phyloP scores from a whole-genome alignment of 345 rosid species.

The Brassica rapa region DNA sequence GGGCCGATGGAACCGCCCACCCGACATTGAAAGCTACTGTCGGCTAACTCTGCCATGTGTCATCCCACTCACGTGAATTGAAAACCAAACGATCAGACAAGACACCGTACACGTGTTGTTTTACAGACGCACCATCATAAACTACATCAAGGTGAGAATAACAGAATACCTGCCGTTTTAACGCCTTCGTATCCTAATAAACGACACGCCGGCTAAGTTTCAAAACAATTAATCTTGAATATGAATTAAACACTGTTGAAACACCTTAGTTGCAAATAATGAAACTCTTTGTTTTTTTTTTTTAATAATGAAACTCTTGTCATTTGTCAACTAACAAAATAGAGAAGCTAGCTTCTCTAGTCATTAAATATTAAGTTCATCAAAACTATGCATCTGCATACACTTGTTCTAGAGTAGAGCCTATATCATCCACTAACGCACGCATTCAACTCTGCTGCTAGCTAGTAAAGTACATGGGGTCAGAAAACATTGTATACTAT shows the following conservation, averaged over 20 bases:
- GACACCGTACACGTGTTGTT: slow-evolving; percentile 24
- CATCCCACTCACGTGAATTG: slow-evolving; percentile 32
- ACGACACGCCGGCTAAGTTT: slow-evolving; percentile 1
- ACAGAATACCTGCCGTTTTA: slow-evolving; percentile 1
- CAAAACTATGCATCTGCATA: slow-evolving; percentile 1
- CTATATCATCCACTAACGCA: background rate
- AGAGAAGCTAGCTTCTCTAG: slow-evolving; percentile 21
- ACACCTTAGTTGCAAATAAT: slow-evolving; percentile 12
- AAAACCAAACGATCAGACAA: background rate
- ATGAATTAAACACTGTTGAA: background rate
- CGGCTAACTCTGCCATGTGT: slow-evolving; percentile 22
- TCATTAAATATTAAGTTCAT: slow-evolving; percentile 15
- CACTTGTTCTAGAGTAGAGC: background rate
- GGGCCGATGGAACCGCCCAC: slow-evolving; percentile 22
- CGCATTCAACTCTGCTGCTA: slow-evolving; percentile 19
- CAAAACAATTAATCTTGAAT: background rate
- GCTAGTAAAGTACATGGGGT: slow-evolving; percentile 14
- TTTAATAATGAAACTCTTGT: background rate
- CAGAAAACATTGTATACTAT: slow-evolving; percentile 1
- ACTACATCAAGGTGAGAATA: background rate
- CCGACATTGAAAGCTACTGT: slow-evolving; percentile 15
- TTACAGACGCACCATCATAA: too few species aligned
- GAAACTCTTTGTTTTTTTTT: too few species aligned
- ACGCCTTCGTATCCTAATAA: background rate
- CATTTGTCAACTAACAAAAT: background rate